Base-by-base conservation (phyloP, 2,329 filamentous ascomycete genomes). In the Aspergillus sp. region DNA sequence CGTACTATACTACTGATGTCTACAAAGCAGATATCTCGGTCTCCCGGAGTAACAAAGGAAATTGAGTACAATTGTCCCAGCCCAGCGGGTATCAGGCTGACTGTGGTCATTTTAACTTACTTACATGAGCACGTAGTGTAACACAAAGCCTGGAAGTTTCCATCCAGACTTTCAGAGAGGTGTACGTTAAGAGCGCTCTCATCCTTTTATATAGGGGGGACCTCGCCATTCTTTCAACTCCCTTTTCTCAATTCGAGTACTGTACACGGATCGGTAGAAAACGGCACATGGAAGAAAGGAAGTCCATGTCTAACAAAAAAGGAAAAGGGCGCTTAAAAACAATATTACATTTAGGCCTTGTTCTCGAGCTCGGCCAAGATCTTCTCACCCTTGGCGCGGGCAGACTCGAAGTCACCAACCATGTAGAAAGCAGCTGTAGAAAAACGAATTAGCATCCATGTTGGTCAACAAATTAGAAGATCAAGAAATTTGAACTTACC, bases 381-480 rank as follows among this genome's bases (percentile, higher is more conserved):
- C 92, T 98, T 96, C 89, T 97, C 93, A 85, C 94, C 95, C 92
- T 99, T 99, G 77, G 86, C 88, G 79, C 90, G 90, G 71, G 93
- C 95, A 67, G 91, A 92, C 73, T 91, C 91, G 73, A 98, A 88
- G 85, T 96, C 90, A 79, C 95, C 95, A 80, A 98, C 93, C 93
- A 96, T 96, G 90, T 96, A 97, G 89, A 96, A 88, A 77, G 87
- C 87, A 83, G 80, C 79, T 84, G 67, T 60, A 36, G 32, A 36
- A 13, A 58, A 59, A 59, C 42, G 84, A 61, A 47, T 60, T 56
- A 62, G 63, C 42, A 54, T 38, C 27, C 8, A 17, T 56, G 59
- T 17, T 50, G 25, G 32, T 17, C 23, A 23, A 25, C 39, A 25
- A 6, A 6, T 49, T 8, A 27, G 36, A 41, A 23, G 17, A 15